Conservation (phyloP, 768 basidiomycete genomes). For the Boletus tomentosulus region DNA sequence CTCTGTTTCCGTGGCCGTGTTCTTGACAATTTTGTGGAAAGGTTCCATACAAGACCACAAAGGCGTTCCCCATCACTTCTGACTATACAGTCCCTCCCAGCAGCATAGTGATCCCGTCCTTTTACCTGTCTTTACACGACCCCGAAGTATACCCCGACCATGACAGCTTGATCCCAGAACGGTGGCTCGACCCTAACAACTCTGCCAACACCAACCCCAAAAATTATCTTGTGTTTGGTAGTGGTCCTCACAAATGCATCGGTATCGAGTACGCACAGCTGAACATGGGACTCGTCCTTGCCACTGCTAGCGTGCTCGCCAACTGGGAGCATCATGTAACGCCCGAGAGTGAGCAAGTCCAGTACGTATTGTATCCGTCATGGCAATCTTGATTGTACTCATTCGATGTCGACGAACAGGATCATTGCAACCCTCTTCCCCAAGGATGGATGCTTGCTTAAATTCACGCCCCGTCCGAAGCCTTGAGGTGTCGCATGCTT, state of each 20-base stretch:
- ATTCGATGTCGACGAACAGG: slow-evolving; percentile 33
- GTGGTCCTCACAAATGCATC: slow-evolving; percentile 90
- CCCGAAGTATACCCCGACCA: slow-evolving; percentile 83
- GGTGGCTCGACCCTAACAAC: slow-evolving; percentile 85
- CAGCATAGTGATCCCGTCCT: slow-evolving; percentile 93
- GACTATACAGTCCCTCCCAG: slow-evolving; percentile 88
- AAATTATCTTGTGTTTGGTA: slow-evolving; percentile 95
- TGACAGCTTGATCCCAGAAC: slow-evolving; percentile 77
- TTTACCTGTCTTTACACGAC: slow-evolving; percentile 93
- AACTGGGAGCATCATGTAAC: slow-evolving; percentile 89
- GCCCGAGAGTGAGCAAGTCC: slow-evolving; percentile 69
- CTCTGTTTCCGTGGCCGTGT: neutral
- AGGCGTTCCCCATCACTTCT: slow-evolving; percentile 87
- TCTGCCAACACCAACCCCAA: slow-evolving; percentile 80
- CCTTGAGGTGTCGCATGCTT: slow-evolving; percentile 6
- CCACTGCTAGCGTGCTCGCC: slow-evolving; percentile 73
- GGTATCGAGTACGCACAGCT: slow-evolving; percentile 89
- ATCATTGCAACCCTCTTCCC: slow-evolving; percentile 98
- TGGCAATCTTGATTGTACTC: neutral
- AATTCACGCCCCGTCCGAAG: slow-evolving; percentile 58
- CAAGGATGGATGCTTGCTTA: slow-evolving; percentile 82
- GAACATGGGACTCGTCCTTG: slow-evolving; percentile 85
- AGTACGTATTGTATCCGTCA: slow-evolving; percentile 46
- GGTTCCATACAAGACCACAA: slow-evolving; percentile 92
- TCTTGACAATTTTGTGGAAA: slow-evolving; percentile 28